A percentile compares a stretch with the other conserved stretches of the same genome.
Conservation (phyloP, 208 protist species). For the Leptomonas pyrrhocoris region DNA sequence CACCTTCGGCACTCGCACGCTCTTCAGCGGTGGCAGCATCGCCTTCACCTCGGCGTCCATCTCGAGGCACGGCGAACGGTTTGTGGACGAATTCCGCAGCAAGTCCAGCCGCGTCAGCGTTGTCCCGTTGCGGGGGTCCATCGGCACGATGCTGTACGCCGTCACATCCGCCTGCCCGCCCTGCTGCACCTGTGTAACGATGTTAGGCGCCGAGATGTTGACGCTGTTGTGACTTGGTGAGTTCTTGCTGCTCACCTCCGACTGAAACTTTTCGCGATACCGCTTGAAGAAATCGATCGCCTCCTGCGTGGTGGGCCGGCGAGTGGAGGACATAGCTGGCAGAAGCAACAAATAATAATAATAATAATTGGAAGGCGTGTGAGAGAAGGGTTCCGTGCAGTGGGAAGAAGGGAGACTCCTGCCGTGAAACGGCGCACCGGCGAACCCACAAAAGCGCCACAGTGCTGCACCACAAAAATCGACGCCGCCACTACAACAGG, state of each 20-base stretch:
- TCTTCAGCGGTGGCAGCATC: conserved; percentile 39
- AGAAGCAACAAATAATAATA: background rate
- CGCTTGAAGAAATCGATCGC: conserved; percentile 38
- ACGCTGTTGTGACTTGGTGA: conserved; percentile 28
- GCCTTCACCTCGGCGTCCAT: conserved; percentile 24
- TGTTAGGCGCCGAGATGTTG: conserved; percentile 22
- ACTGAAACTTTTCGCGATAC: conserved; percentile 28
- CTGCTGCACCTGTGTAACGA: conserved; percentile 38
- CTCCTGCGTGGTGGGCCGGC: conserved; percentile 34
- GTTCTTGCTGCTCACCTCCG: conserved; percentile 16
- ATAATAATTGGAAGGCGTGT: background rate
- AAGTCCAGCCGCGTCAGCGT: conserved; percentile 34
- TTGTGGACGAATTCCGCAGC: conserved; percentile 38
- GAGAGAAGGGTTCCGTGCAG: no score
- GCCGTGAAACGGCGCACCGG: no score
- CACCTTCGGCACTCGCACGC: conserved; percentile 19
- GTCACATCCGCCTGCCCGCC: conserved; percentile 1
- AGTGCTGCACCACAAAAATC: no score
- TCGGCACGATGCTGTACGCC: conserved; percentile 35
- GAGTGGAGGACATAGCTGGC: conserved; percentile 15
- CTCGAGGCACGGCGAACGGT: conserved; percentile 36
- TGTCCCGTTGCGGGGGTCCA: conserved; percentile 39
- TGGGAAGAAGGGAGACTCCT: no score
- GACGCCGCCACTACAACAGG: no score
- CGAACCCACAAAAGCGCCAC: no score